Conservation (phyloP, 345 rosid species). For the Leavenworthia alabamica region DNA sequence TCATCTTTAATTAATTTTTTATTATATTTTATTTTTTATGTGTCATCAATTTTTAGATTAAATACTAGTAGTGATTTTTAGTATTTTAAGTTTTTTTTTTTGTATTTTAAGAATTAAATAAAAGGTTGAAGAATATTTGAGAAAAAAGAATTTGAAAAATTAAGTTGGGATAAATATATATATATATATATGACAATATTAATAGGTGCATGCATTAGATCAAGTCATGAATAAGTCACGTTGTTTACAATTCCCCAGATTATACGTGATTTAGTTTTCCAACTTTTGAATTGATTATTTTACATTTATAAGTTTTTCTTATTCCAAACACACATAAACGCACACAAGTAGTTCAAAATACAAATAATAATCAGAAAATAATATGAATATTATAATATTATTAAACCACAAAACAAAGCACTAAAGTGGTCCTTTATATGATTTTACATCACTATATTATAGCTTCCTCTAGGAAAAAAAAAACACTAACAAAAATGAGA, state of each 20-base stretch:
- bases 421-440: not conserved
- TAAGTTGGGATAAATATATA: not conserved
- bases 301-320: not conserved
- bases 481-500: slow-evolving; percentile 11
- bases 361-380: not conserved
- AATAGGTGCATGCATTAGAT: slow-evolving; percentile 10
- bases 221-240: slow-evolving; percentile 7
- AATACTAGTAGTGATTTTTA: not conserved
- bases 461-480: slow-evolving; percentile 9
- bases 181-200: too few relatives aligned
- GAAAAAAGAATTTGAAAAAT: not conserved
- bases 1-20: not conserved
- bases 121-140: not conserved
- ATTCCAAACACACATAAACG: not conserved
- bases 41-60: not conserved
- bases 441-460: slow-evolving; percentile 7
- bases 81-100: too few relatives aligned
- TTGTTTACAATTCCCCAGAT: slow-evolving; percentile 8
- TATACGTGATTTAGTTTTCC: not conserved
- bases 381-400: not conserved
- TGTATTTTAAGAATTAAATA: too few relatives aligned
- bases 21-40: not conserved
- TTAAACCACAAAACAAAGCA: not conserved
- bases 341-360: not conserved
- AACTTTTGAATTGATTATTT: not conserved